Evolutionary conservation across 2,329 filamentous ascomycete species (phyloP).

Genomic region (Nigrospora oryzae): DNA sequence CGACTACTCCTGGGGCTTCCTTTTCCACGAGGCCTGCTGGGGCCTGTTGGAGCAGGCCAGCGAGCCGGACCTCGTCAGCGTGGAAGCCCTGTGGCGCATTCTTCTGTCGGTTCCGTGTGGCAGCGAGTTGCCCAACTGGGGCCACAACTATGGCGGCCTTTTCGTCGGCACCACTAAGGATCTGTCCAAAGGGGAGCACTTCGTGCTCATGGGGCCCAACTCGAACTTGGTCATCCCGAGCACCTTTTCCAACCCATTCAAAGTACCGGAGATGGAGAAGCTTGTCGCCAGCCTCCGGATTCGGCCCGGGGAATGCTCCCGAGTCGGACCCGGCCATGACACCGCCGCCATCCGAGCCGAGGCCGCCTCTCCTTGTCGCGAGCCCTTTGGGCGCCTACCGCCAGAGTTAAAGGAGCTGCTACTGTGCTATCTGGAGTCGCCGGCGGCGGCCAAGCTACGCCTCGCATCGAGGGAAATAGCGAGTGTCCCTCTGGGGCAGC

Average conservation of each 20-base stretch:
- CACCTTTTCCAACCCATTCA: conserved; percentile 12
- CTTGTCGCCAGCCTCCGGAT: conserved; percentile 7
- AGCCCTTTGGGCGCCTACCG: conserved; percentile 12
- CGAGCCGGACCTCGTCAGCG: conserved; percentile 9
- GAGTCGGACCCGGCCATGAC: too few relatives aligned
- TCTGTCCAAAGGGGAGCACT: conserved; percentile 4
- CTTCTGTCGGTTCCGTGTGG: conserved; percentile 13
- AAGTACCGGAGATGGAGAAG: conserved; percentile 11
- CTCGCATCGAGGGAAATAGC: conserved; percentile 14
- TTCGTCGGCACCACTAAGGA: conserved; percentile 8
- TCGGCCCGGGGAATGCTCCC: background rate
- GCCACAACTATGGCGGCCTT: conserved; percentile 15
- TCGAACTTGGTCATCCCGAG: conserved; percentile 13
- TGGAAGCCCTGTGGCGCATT: conserved; percentile 14
- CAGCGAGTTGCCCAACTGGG: conserved; percentile 13
- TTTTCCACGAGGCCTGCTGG: conserved; percentile 18
- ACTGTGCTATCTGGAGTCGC: conserved; percentile 10
- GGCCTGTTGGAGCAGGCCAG: conserved; percentile 12
- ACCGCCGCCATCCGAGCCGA: too few relatives aligned
- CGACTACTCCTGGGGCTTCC: conserved; percentile 15
- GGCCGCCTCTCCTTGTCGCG: background rate
- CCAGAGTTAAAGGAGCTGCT: conserved; percentile 12
- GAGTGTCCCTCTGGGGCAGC: conserved; percentile 8
- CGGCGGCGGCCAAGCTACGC: conserved; percentile 8
- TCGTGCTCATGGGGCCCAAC: conserved; percentile 6